A percentile compares a stretch with the other conserved stretches of the same genome.
These are phyloP conservation scores for Setaria italica DNA, from an alignment of 202 grass and related monocot species.

Conservation along the genomic window DNA sequence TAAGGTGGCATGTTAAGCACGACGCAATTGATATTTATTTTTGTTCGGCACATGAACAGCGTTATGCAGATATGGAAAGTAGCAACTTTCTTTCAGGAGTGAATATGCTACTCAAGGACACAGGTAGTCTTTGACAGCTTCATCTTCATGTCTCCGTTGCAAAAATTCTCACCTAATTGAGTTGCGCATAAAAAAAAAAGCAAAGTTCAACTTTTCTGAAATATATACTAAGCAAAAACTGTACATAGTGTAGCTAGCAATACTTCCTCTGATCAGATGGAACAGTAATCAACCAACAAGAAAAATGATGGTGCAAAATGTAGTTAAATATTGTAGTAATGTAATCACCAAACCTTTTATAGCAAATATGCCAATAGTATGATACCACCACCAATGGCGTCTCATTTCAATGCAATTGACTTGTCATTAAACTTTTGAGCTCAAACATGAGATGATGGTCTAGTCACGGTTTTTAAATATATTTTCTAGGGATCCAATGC, in stretches of 20 bases:
- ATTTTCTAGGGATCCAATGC: not conserved
- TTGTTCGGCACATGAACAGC: constrained; percentile 11
- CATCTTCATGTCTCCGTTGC: not conserved
- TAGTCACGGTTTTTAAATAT: constrained; percentile 9
- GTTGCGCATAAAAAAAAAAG: not conserved
- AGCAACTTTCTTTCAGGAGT: constrained; percentile 26
- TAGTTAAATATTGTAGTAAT: constrained; percentile 1
- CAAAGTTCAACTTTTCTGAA: not conserved
- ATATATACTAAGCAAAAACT: not conserved
- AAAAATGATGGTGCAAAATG: constrained; percentile 27
- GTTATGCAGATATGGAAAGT: not conserved
- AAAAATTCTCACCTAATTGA: constrained; percentile 4
- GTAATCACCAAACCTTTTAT: not conserved
- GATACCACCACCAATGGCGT: not conserved
- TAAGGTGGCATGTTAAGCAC: constrained; percentile 10
- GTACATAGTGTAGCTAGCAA: not conserved
- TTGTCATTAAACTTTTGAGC: constrained; percentile 10
- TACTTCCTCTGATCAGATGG: constrained; percentile 7
- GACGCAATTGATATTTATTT: not conserved
- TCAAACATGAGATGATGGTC: not conserved
- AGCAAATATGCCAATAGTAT: not conserved
- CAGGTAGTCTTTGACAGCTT: not conserved
- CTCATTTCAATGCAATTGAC: not conserved
- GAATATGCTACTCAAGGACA: not conserved
- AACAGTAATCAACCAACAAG: not conserved